These are phyloP conservation scores for Pichia sp. DNA, from an alignment of 1,139 yeast species.

Conservation along the genomic window DNA sequence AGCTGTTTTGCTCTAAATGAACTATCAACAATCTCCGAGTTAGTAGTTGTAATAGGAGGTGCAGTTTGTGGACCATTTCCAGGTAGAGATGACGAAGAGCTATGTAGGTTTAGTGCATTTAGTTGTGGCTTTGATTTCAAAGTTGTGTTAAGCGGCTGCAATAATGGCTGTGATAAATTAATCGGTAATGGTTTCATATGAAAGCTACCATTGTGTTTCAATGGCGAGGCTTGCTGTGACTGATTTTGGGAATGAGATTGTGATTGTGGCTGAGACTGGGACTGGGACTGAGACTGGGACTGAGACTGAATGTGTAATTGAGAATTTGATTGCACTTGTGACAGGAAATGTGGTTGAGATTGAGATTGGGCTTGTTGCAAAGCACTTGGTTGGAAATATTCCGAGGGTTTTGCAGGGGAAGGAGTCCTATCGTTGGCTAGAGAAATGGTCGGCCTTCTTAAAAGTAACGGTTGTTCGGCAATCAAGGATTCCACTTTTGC, in stretches of 20 bases:
- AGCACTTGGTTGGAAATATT: too few relatives aligned
- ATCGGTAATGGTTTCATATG: slow-evolving; percentile 50
- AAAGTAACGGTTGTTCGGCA: slow-evolving; percentile 9
- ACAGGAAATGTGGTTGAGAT: too few relatives aligned
- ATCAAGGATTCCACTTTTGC: slow-evolving; percentile 6
- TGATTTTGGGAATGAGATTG: background rate
- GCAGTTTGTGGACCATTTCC: slow-evolving; percentile 22
- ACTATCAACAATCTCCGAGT: slow-evolving; percentile 9
- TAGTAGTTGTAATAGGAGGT: slow-evolving; percentile 13
- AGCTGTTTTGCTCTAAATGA: slow-evolving; percentile 19
- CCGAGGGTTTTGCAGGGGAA: slow-evolving; percentile 15
- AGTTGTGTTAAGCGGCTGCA: slow-evolving; percentile 47
- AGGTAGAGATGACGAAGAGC: slow-evolving; percentile 2
- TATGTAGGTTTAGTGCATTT: background rate
- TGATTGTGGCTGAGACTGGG: background rate
- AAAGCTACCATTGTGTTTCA: slow-evolving; percentile 27
- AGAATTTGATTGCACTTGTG: background rate
- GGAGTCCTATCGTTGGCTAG: slow-evolving; percentile 18
- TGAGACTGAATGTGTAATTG: background rate
- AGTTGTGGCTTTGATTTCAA: slow-evolving; percentile 25
- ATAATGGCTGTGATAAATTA: slow-evolving; percentile 32
- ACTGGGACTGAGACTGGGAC: background rate
- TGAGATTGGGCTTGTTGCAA: too few relatives aligned
- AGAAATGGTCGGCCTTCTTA: slow-evolving; percentile 16
- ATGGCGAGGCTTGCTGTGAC: slow-evolving; percentile 12